These are phyloP conservation scores for Boletus sensibilis DNA, from an alignment of 768 basidiomycete species.

Conservation along the genomic window DNA sequence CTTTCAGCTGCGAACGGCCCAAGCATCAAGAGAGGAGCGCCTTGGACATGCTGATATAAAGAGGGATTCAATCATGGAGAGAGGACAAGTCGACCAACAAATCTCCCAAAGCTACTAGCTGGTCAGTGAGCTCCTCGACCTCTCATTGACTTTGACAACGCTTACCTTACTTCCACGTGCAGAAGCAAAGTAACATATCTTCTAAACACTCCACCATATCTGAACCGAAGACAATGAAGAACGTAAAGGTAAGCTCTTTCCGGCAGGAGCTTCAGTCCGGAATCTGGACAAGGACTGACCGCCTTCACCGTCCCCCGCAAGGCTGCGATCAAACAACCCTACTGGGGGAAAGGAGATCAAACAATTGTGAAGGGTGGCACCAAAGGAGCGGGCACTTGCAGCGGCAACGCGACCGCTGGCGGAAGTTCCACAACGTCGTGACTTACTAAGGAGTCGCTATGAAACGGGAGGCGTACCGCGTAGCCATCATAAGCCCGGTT, in stretches of 20 bases:
- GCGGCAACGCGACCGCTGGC: background rate
- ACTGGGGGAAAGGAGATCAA: background rate
- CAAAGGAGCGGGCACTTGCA: background rate
- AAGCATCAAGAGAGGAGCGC: background rate
- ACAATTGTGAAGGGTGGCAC: background rate
- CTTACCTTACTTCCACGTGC: background rate
- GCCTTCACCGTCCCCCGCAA: background rate
- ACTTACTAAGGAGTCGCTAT: too few species aligned
- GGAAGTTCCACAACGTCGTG: background rate
- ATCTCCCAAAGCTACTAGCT: background rate
- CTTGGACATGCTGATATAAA: slow-evolving; percentile 17
- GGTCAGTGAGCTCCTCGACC: slow-evolving; percentile 9
- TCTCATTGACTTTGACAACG: background rate
- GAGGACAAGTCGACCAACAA: background rate
- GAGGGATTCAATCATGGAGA: background rate
- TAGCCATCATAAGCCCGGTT: background rate
- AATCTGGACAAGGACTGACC: background rate
- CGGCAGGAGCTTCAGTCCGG: background rate
- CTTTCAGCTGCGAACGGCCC: background rate
- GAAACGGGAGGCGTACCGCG: background rate
- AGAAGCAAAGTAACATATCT: slow-evolving; percentile 2
- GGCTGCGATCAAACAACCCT: slow-evolving; percentile 14
- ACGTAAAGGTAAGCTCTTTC: slow-evolving; percentile 6
- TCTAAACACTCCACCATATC: background rate
- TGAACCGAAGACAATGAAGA: slow-evolving; percentile 6